A percentile compares a stretch with the other conserved stretches of the same genome.
phyloP scores from a whole-genome alignment of 257 asterid species.

The Nicotiana knightiana region DNA sequence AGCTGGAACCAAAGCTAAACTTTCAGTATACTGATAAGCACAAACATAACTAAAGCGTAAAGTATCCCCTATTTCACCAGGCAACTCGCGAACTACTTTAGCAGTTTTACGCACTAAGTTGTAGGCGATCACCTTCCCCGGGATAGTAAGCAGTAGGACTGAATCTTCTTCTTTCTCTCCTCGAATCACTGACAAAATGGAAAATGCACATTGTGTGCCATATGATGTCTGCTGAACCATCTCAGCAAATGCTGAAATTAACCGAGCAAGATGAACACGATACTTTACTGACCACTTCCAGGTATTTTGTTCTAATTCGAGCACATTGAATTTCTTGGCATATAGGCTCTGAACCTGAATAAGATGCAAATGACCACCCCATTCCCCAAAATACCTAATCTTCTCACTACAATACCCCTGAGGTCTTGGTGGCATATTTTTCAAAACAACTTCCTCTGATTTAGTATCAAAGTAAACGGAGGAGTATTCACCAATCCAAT shows the following conservation, averaged over 20 bases:
- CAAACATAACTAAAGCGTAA: too few species aligned
- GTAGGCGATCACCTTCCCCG: constrained; percentile 6
- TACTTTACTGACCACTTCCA: constrained; percentile 6
- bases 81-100: not conserved
- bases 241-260: constrained; percentile 1
- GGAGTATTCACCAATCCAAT: not conserved
- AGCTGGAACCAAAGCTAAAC: not conserved
- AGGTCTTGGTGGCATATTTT: not conserved
- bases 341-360: not conserved
- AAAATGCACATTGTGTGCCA: not conserved
- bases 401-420: not conserved
- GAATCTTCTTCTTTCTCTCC: constrained; percentile 9
- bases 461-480: not conserved
- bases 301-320: not conserved
- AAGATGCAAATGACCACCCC: constrained; percentile 9
- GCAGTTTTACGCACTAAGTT: not conserved
- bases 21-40: not conserved
- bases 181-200: constrained; percentile 2
- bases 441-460: not conserved
- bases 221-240: not conserved
- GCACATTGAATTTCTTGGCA: not conserved
- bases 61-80: not conserved
- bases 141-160: not conserved
- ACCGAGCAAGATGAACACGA: not conserved
- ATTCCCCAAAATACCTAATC: constrained; percentile 1